phyloP scores from a whole-genome alignment of 495 filamentous ascomycete species.

The Entonaema liquescens region DNA sequence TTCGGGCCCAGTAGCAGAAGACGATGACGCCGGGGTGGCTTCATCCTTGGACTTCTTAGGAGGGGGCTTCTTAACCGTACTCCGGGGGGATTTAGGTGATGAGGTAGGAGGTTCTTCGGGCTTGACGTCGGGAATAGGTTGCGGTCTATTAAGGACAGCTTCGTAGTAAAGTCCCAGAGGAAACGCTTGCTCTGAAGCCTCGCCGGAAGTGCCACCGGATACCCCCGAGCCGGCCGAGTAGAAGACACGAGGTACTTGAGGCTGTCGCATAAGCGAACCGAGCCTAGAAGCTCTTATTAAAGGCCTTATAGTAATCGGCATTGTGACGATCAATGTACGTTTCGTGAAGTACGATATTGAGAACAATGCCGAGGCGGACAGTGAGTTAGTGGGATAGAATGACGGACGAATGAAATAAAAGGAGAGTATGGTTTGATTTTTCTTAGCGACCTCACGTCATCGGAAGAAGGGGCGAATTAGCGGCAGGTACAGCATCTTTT shows the following conservation, averaged over 20 bases:
- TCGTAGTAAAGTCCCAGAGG: constrained; percentile 51
- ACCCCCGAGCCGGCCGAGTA: constrained; percentile 33
- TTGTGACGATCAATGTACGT: constrained; percentile 7
- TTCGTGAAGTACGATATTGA: not conserved
- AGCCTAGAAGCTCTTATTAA: constrained; percentile 43
- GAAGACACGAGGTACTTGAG: constrained; percentile 34
- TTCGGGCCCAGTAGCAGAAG: constrained; percentile 38
- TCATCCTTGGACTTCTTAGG: constrained; percentile 41
- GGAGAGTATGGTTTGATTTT: not conserved
- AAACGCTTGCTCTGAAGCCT: constrained; percentile 31
- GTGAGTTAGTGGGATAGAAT: not conserved
- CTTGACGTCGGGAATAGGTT: constrained; percentile 46
- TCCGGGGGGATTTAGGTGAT: constrained; percentile 46
- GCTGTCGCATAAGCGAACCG: constrained; percentile 32
- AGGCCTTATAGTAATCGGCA: constrained; percentile 40
- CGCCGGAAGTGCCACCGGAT: constrained; percentile 40
- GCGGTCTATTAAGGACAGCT: constrained; percentile 55
- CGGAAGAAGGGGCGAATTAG: constrained; percentile 7
- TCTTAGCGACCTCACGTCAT: constrained; percentile 32
- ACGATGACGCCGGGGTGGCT: constrained; percentile 22
- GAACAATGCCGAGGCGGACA: not conserved
- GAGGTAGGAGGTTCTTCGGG: constrained; percentile 52
- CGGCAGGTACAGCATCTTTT: not conserved
- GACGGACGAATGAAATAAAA: constrained; percentile 14
- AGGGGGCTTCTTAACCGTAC: constrained; percentile 36